phyloP scores from a whole-genome alignment of 2,329 filamentous ascomycete species.

The Sclerotinia trifoliorum region DNA sequence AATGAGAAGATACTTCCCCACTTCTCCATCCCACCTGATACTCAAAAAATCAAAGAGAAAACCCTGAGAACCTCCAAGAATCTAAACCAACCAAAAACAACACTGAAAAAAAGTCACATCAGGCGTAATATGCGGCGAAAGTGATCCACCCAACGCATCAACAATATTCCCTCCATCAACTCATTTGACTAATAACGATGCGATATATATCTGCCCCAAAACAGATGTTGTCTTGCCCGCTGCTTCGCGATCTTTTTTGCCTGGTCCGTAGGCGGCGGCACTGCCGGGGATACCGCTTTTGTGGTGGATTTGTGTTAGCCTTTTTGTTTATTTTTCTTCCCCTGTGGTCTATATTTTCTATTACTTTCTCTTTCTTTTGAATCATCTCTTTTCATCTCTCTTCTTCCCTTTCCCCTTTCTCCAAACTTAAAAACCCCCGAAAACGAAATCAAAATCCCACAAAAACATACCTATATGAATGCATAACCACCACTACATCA shows the following conservation, averaged over 20 bases:
- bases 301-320: not conserved
- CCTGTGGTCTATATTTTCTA: not conserved
- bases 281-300: not conserved
- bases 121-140: not conserved
- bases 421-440: too few relatives aligned
- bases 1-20: not conserved
- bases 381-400: not conserved
- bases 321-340: not conserved
- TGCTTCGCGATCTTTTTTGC: not conserved
- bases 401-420: too few relatives aligned
- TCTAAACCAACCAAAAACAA: too few relatives aligned
- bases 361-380: not conserved
- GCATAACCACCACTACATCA: not conserved
- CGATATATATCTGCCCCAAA: not conserved
- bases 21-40: not conserved
- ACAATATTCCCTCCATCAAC: not conserved
- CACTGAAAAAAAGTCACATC: not conserved
- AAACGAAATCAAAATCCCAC: too few relatives aligned
- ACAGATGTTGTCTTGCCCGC: not conserved
- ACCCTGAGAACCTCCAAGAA: too few relatives aligned
- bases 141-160: not conserved
- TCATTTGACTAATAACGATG: not conserved
- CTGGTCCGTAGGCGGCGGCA: not conserved
- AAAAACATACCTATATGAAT: not conserved
- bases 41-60: not conserved